A percentile compares a stretch with the other conserved stretches of the same genome.
phyloP scores from a whole-genome alignment of 768 basidiomycete species.

The Saitozyma podzolica region DNA sequence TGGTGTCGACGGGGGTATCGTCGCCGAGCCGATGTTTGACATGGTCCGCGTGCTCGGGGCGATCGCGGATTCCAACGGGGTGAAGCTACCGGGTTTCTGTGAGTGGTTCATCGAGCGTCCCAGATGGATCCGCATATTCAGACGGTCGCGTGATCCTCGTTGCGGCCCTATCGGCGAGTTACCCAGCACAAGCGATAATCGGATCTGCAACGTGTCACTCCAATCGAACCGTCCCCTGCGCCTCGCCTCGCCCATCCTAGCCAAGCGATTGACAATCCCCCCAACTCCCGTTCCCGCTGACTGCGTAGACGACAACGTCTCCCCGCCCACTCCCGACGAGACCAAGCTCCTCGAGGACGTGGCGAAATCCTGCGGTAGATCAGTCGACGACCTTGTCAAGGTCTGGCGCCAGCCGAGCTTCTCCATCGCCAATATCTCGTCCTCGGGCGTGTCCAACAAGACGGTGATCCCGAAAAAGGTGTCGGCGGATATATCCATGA shows the following conservation, averaged over 20 bases:
- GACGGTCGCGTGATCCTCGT: too few relatives aligned
- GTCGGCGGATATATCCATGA: constrained; percentile 79
- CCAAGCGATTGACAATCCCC: not conserved
- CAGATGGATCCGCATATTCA: not conserved
- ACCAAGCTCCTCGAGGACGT: constrained; percentile 67
- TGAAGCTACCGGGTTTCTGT: constrained; percentile 83
- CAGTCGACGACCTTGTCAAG: constrained; percentile 68
- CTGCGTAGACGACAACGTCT: constrained; percentile 63
- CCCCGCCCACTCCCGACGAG: constrained; percentile 68
- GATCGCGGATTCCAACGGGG: constrained; percentile 62
- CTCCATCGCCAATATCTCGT: constrained; percentile 79
- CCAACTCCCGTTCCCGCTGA: constrained; percentile 3
- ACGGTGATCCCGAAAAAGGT: constrained; percentile 87
- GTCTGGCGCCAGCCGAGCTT: constrained; percentile 89
- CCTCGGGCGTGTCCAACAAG: constrained; percentile 61
- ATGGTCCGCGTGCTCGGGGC: constrained; percentile 80
- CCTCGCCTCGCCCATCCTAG: not conserved
- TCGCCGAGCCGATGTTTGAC: constrained; percentile 87
- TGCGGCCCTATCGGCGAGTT: too few relatives aligned
- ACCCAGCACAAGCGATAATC: too few relatives aligned
- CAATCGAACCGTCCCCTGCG: not conserved
- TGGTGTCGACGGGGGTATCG: constrained; percentile 87
- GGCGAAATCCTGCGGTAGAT: constrained; percentile 66
- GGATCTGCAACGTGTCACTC: not conserved
- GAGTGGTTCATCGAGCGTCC: constrained; percentile 47